Conservation (phyloP, 2,329 filamentous ascomycete species). For the Stagonosporopsis cucurbitacearum region DNA sequence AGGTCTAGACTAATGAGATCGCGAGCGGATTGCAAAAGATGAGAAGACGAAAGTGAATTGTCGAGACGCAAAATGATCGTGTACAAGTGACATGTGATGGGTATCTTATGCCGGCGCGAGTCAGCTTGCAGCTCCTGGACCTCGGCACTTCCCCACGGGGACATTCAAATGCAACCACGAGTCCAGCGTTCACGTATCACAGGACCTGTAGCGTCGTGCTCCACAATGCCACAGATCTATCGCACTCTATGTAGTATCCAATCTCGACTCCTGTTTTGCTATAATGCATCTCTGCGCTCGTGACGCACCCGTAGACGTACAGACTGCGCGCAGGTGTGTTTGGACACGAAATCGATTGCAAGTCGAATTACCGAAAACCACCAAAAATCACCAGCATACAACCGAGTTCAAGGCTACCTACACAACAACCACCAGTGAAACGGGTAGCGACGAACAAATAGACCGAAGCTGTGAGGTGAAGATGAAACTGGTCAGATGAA, state of each 20-base stretch:
- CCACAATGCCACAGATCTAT: not conserved
- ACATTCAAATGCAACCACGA: not conserved
- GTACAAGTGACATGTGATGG: slow-evolving; percentile 10
- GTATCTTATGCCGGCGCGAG: slow-evolving; percentile 13
- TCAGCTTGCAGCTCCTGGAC: slow-evolving; percentile 8
- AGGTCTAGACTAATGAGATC: not conserved
- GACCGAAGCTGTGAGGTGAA: not conserved
- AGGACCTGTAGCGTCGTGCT: not conserved
- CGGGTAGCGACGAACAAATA: not conserved
- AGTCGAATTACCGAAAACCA: slow-evolving; percentile 3
- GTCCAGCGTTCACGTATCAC: not conserved
- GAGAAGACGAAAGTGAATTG: not conserved
- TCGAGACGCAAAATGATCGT: not conserved
- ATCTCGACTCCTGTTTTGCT: not conserved
- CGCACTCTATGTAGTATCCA: too few species aligned
- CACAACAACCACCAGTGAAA: not conserved
- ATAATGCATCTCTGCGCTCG: not conserved
- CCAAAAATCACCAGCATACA: slow-evolving; percentile 7
- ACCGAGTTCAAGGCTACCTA: not conserved
- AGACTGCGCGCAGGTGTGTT: not conserved
- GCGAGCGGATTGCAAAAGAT: not conserved
- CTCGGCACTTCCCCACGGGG: slow-evolving; percentile 11
- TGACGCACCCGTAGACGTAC: not conserved
- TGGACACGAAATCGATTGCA: not conserved
- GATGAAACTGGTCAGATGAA: too few species aligned